These are phyloP conservation scores for Lepraria neglecta DNA, from an alignment of 495 filamentous ascomycete species.

Conservation along the genomic window DNA sequence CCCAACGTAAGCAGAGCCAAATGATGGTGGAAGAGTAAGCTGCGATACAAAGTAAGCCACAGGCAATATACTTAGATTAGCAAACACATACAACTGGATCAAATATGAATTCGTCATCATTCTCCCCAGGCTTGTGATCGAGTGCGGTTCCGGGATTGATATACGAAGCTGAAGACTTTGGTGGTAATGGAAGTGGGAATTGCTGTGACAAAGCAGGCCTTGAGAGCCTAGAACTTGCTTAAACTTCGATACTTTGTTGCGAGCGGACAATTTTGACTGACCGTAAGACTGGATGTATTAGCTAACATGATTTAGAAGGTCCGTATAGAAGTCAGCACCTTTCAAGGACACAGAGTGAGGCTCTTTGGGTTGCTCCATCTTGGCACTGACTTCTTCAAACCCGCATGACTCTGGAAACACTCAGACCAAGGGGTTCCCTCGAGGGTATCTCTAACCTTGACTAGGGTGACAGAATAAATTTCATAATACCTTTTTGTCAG, in stretches of 20 bases:
- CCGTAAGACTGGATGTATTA: slow-evolving; percentile 45
- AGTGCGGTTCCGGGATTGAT: slow-evolving; percentile 48
- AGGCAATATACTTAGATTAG: neutral
- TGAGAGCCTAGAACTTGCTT: slow-evolving; percentile 40
- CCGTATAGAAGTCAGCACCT: slow-evolving; percentile 42
- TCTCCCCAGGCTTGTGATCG: slow-evolving; percentile 45
- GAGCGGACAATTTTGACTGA: slow-evolving; percentile 28
- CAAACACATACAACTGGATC: slow-evolving; percentile 46
- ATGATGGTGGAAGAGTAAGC: slow-evolving; percentile 86
- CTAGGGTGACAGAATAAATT: no score
- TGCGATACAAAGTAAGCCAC: slow-evolving; percentile 25
- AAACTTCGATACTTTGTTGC: neutral
- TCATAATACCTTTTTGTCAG: no score
- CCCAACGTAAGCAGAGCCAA: slow-evolving; percentile 91
- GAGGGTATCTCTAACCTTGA: no score
- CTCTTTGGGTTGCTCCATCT: slow-evolving; percentile 45
- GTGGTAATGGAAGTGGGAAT: slow-evolving; percentile 47
- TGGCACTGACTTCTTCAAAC: neutral
- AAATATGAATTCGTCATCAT: slow-evolving; percentile 51
- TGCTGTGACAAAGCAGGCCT: slow-evolving; percentile 51
- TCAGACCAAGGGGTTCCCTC: no score
- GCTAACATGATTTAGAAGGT: slow-evolving; percentile 23
- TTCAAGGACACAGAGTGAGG: slow-evolving; percentile 84
- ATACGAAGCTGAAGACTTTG: slow-evolving; percentile 34
- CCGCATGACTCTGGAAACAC: no score